These are phyloP conservation scores for Leccinum disarticulatum DNA, from an alignment of 768 basidiomycete species.

Conservation along the genomic window DNA sequence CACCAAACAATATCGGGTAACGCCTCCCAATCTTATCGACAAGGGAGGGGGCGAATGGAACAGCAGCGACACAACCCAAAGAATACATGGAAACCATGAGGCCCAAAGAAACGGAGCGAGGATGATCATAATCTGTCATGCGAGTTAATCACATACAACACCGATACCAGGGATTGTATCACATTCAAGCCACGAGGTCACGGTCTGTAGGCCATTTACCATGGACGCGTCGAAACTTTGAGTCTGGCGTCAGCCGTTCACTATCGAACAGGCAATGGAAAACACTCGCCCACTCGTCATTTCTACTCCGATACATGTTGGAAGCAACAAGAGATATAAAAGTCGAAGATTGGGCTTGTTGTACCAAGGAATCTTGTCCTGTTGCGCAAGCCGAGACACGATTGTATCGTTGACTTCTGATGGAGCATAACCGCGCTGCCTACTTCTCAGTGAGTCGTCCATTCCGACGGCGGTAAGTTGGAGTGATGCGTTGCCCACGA, in stretches of 20 bases:
- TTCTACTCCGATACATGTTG: not conserved
- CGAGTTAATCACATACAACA: not conserved
- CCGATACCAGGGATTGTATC: slow-evolving; percentile 10
- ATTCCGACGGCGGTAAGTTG: not conserved
- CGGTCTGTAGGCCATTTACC: slow-evolving; percentile 62
- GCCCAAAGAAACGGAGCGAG: slow-evolving; percentile 38
- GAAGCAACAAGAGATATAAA: not conserved
- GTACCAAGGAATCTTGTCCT: not conserved
- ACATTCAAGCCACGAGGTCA: slow-evolving; percentile 58
- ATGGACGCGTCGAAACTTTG: slow-evolving; percentile 45
- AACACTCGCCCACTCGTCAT: not conserved
- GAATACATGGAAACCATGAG: not conserved
- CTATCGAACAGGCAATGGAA: not conserved
- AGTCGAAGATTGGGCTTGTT: not conserved
- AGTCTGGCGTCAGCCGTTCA: not conserved
- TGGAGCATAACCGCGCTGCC: not conserved
- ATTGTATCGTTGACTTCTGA: not conserved
- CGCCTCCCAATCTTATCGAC: not conserved
- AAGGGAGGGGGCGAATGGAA: not conserved
- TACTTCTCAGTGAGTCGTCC: not conserved
- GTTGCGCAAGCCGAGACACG: not conserved
- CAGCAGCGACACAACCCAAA: not conserved
- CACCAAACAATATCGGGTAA: slow-evolving; percentile 25
- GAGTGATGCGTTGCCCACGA: no score
- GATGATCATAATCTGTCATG: slow-evolving; percentile 50